Conservation (phyloP, 352 stramenopile species). For the Phytophthora cactorum region DNA sequence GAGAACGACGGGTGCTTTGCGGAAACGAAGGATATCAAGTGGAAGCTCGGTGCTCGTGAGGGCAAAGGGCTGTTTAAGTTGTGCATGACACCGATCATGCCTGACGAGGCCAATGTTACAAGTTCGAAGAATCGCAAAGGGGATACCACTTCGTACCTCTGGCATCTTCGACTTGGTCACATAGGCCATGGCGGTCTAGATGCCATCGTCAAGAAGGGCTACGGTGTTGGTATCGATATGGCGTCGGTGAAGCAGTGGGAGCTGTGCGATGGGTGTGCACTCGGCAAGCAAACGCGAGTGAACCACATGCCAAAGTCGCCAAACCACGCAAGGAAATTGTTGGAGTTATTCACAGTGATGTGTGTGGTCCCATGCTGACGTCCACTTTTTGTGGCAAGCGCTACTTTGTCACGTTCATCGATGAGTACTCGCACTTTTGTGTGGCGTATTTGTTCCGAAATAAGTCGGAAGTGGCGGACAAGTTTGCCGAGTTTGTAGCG, state of each 20-base stretch:
- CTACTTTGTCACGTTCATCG: slow-evolving; percentile 10
- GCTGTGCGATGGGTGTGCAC: too few species aligned
- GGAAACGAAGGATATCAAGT: too few species aligned
- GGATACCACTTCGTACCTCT: not conserved
- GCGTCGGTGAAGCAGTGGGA: too few species aligned
- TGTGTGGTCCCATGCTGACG: slow-evolving; percentile 15
- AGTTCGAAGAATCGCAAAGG: slow-evolving; percentile 3
- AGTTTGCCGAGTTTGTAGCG: slow-evolving; percentile 21
- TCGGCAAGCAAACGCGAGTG: too few species aligned
- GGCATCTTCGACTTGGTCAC: slow-evolving; percentile 29
- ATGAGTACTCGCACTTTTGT: slow-evolving; percentile 13
- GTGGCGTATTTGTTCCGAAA: not conserved
- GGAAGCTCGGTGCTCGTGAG: too few species aligned
- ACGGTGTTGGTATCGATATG: too few species aligned
- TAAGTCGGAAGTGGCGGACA: slow-evolving; percentile 21
- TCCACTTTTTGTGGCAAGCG: slow-evolving; percentile 3
- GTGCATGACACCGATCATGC: not conserved
- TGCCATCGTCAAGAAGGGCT: too few species aligned
- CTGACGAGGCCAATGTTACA: slow-evolving; percentile 20
- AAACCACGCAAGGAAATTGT: not conserved
- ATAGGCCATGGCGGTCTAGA: slow-evolving; percentile 1
- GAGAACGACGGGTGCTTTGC: too few species aligned
- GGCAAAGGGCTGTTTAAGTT: too few species aligned
- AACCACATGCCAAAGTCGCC: too few species aligned
- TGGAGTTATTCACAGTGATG: slow-evolving; percentile 2